Evolutionary conservation across 805 yeast genomes (phyloP).

Genomic region (Lipomyces lipofer): DNA sequence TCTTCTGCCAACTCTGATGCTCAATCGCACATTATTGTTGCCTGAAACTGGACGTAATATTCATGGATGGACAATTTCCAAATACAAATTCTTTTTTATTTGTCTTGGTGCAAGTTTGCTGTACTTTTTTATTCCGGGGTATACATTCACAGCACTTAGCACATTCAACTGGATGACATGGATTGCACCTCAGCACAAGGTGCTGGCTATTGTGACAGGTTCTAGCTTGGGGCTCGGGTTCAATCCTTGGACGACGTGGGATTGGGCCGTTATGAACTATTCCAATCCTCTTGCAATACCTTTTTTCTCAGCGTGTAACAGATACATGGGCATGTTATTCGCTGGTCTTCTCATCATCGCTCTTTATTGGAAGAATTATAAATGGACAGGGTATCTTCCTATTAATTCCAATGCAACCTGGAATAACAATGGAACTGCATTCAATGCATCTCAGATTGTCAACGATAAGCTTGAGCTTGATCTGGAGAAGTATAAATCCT

Average conservation of each 20-base stretch:
- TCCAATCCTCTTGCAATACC: conserved; percentile 40
- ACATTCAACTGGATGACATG: conserved; percentile 60
- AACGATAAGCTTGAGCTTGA: conserved; percentile 47
- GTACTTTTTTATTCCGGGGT: conserved; percentile 67
- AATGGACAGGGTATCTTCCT: conserved; percentile 59
- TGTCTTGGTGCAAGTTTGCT: conserved; percentile 46
- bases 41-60: conserved; percentile 47
- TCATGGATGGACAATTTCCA: conserved; percentile 61
- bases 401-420: conserved; percentile 47
- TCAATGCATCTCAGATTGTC: conserved; percentile 54
- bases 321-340: conserved; percentile 45
- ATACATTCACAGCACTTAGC: conserved; percentile 59
- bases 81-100: conserved; percentile 50
- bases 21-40: conserved; percentile 51
- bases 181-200: conserved; percentile 54
- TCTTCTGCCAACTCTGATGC: conserved; percentile 49
- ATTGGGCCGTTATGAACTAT: conserved; percentile 42
- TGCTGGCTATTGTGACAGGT: conserved; percentile 55
- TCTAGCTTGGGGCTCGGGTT: conserved; percentile 44
- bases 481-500: conserved; percentile 49
- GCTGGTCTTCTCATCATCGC: conserved; percentile 54
- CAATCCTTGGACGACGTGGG: conserved; percentile 51
- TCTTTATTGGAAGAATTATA: conserved; percentile 54
- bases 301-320: conserved; percentile 43
- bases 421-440: conserved; percentile 53